phyloP scores from a whole-genome alignment of 2,329 filamentous ascomycete genomes.

The Eurotiales sp. region DNA sequence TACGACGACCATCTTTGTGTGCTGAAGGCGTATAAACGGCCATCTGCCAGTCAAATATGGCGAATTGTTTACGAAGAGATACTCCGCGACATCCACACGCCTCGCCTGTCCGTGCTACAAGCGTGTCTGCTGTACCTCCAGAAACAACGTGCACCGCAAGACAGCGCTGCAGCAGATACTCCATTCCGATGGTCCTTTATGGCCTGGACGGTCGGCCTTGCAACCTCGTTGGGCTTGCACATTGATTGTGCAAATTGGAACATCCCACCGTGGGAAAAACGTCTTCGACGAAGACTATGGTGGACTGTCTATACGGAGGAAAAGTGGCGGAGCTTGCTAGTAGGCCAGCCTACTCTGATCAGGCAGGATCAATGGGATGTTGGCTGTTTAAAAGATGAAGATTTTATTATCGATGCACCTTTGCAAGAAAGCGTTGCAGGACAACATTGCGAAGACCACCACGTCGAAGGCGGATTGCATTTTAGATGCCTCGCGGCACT shows the following conservation, averaged over 20 bases:
- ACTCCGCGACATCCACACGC: slow-evolving; percentile 28
- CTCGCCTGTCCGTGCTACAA: slow-evolving; percentile 28
- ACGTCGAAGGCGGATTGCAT: slow-evolving; percentile 24
- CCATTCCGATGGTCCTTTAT: slow-evolving; percentile 34
- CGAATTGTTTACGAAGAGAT: slow-evolving; percentile 27
- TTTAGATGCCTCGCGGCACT: slow-evolving; percentile 26
- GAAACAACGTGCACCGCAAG: slow-evolving; percentile 19
- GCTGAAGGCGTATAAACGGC: slow-evolving; percentile 24
- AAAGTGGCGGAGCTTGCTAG: slow-evolving; percentile 33
- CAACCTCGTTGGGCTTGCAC: slow-evolving; percentile 32
- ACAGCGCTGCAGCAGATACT: slow-evolving; percentile 26
- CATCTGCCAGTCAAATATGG: slow-evolving; percentile 25
- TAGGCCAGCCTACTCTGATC: slow-evolving; percentile 34
- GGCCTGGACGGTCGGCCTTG: slow-evolving; percentile 32
- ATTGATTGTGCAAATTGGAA: slow-evolving; percentile 35
- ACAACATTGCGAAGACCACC: slow-evolving; percentile 14
- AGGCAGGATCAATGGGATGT: slow-evolving; percentile 32
- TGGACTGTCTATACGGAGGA: slow-evolving; percentile 40
- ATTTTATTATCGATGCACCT: slow-evolving; percentile 24
- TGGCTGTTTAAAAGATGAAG: slow-evolving; percentile 25
- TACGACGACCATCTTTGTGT: slow-evolving; percentile 30
- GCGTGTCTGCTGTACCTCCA: slow-evolving; percentile 30
- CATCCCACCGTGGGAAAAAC: slow-evolving; percentile 35
- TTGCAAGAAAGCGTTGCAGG: background rate
- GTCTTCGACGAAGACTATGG: slow-evolving; percentile 36